A percentile compares a stretch with the other conserved stretches of the same genome.
Conservation (phyloP, 106 monocot species). For the Alisma plantagoaquatica region DNA sequence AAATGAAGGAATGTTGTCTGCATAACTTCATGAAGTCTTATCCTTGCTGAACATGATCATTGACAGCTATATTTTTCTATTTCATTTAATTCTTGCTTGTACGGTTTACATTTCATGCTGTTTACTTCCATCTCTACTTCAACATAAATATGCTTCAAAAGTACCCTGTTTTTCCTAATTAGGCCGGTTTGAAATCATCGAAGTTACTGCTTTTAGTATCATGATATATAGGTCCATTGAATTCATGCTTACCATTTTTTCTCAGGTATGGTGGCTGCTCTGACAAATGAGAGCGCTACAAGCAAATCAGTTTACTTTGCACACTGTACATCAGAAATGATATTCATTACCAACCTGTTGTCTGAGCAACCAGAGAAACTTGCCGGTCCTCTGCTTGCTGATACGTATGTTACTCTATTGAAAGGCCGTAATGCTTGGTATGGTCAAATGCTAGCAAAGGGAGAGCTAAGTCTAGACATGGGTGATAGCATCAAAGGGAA, state of each 20-base stretch:
- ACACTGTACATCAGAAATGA: constrained; percentile 20
- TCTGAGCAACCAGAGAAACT: constrained; percentile 77
- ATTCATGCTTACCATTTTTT: not conserved
- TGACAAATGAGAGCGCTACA: not conserved
- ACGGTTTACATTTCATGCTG: too few species aligned
- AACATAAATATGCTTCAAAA: too few species aligned
- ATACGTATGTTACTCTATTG: constrained; percentile 72
- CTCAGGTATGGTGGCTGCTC: not conserved
- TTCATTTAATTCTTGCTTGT: too few species aligned
- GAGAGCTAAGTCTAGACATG: constrained; percentile 67
- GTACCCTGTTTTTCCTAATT: too few species aligned
- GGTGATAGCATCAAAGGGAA: constrained; percentile 90
- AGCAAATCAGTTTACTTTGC: not conserved
- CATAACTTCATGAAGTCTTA: too few species aligned
- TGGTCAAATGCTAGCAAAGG: constrained; percentile 74
- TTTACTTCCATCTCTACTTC: too few species aligned
- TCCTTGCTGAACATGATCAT: too few species aligned
- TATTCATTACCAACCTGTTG: constrained; percentile 77
- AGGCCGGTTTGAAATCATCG: too few species aligned
- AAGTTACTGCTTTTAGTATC: too few species aligned
- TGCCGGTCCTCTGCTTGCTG: constrained; percentile 73
- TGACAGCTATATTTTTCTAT: too few species aligned
- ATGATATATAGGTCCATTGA: too few species aligned
- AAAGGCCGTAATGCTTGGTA: constrained; percentile 92
- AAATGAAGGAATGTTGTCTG: too few species aligned